Base-by-base conservation (phyloP, 345 rosid genomes). In the Brassica carinata region DNA sequence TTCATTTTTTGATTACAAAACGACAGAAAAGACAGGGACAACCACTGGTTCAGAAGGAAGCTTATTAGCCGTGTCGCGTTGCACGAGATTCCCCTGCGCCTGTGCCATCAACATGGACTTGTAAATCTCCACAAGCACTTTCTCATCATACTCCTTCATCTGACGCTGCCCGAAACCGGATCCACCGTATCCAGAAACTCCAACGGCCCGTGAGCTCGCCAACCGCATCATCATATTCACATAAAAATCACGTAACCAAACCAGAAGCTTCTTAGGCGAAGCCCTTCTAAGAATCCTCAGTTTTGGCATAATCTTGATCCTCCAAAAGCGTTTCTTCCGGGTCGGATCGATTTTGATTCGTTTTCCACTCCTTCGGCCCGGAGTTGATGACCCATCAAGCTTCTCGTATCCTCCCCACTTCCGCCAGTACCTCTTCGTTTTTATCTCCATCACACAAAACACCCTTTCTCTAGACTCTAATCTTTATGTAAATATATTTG, bases 181-280 rank as follows among this genome's bases (percentile, higher is more conserved):
- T 26, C 79, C 83, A 70, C 63, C 83, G 33, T 83, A 73, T 13
- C 81, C 74, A 79, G 86, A 79, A 14, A 74, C 17, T 77, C 82
- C 77, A 10, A 78, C 53, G 30, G 75, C 86, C 67, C 84, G 81
- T 2, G 92, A 86, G 63, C 77, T 85, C 11, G 93, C 90, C 64
- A 92, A 33, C 15, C 87, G 71, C 75, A 91, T 69, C 94, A 91
- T 90, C 94, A 86, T 84, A 30, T 86, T 91, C 48, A 89, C 92
- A 80, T 89, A 91, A 9, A 90, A 87, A 70, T 91, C 94, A 0
- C 96, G 85, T 5, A 91, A 73, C 90, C 91, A 88, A 8, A 85
- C 85, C 43, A 90, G 23, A 27, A 86, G 48, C 83, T 79, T 85
- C 85, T 85, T 90, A 4, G 94, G 92, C 43, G 85, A 82, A 17